Conservation (phyloP, 1,284 basidiomycete species). For the Ceratobasidium sp. region DNA sequence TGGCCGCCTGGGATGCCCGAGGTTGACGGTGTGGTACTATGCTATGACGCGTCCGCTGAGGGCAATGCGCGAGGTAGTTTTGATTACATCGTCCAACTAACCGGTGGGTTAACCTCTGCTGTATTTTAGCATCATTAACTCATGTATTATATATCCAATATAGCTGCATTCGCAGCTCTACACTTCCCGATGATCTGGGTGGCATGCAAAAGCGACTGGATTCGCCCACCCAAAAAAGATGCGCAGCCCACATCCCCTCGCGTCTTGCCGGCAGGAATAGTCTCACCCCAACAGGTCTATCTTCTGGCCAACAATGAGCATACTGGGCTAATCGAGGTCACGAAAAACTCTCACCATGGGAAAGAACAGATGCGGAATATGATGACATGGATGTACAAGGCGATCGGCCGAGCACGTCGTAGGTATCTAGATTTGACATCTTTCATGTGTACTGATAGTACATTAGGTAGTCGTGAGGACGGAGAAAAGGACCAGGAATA, state of each 20-base stretch:
- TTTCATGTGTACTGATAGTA: conserved; percentile 32
- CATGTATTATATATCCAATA: not conserved
- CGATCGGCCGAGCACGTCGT: conserved; percentile 62
- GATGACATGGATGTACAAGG: conserved; percentile 68
- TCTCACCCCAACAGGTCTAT: conserved; percentile 62
- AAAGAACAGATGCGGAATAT: conserved; percentile 67
- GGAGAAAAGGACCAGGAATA: conserved; percentile 51
- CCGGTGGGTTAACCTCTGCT: not conserved
- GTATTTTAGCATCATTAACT: not conserved
- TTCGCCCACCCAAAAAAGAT: conserved; percentile 13
- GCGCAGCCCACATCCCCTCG: conserved; percentile 7
- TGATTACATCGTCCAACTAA: conserved; percentile 46
- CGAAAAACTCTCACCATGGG: conserved; percentile 57
- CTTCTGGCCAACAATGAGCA: conserved; percentile 61
- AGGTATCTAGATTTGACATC: conserved; percentile 39
- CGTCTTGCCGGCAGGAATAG: conserved; percentile 53
- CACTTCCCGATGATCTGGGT: conserved; percentile 67
- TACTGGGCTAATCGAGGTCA: conserved; percentile 70
- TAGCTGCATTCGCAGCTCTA: conserved; percentile 63
- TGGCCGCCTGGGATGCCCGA: conserved; percentile 59
- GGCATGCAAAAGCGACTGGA: conserved; percentile 71
- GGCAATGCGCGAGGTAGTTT: conserved; percentile 65
- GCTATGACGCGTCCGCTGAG: conserved; percentile 68
- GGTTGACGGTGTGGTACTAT: conserved; percentile 71
- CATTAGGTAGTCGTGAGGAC: conserved; percentile 49